Conservation (phyloP, 805 yeast species). For the Zygosaccharomyces gambellarensis region DNA sequence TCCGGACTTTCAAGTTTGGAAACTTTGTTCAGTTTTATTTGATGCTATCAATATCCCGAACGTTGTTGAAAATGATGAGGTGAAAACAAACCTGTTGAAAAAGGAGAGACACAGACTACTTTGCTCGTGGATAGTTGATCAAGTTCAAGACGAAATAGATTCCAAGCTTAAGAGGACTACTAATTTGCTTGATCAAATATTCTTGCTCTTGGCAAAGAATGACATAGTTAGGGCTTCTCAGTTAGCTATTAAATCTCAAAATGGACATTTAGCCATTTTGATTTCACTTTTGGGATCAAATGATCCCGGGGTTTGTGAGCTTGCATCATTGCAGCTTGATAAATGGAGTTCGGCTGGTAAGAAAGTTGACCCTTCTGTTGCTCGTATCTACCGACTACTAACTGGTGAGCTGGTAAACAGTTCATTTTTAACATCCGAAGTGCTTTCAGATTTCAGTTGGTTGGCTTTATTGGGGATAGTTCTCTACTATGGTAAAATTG, state of each 20-base stretch:
- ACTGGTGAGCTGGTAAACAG: slow-evolving; percentile 44
- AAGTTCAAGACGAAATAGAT: slow-evolving; percentile 37
- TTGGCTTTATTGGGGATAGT: slow-evolving; percentile 52
- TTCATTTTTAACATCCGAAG: slow-evolving; percentile 28
- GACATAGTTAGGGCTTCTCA: slow-evolving; percentile 58
- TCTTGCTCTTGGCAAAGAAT: slow-evolving; percentile 47
- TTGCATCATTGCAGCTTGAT: slow-evolving; percentile 58
- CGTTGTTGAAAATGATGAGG: slow-evolving; percentile 20
- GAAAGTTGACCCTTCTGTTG: slow-evolving; percentile 46
- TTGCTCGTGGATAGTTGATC: slow-evolving; percentile 52
- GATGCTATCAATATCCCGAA: slow-evolving; percentile 37
- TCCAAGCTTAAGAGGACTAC: slow-evolving; percentile 27
- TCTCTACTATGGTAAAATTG: slow-evolving; percentile 58
- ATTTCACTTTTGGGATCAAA: slow-evolving; percentile 70
- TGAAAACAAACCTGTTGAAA: slow-evolving; percentile 28
- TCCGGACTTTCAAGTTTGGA: slow-evolving; percentile 40
- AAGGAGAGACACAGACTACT: slow-evolving; percentile 43
- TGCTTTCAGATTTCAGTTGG: slow-evolving; percentile 57
- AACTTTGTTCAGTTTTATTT: slow-evolving; percentile 59
- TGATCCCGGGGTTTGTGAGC: slow-evolving; percentile 48
- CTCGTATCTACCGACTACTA: slow-evolving; percentile 60
- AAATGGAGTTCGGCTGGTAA: slow-evolving; percentile 53
- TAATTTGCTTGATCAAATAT: slow-evolving; percentile 49
- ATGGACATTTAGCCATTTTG: slow-evolving; percentile 65
- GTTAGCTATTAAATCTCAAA: slow-evolving; percentile 54